These are phyloP conservation scores for Clonostachys solani DNA, from an alignment of 2,329 filamentous ascomycete genomes.

Conservation along the genomic window DNA sequence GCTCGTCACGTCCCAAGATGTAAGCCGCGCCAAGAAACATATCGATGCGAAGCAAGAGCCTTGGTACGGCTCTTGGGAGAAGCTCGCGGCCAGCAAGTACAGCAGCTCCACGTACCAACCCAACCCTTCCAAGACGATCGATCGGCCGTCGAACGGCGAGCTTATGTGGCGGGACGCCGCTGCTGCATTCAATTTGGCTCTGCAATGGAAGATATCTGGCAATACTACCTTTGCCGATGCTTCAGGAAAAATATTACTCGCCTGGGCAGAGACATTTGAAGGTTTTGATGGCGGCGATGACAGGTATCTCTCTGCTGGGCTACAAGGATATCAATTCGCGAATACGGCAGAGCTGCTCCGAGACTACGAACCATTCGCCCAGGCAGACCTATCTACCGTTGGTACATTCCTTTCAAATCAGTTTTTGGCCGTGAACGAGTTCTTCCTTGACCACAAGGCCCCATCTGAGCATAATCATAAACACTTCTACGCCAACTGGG, in stretches of 20 bases:
- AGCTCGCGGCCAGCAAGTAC: neutral
- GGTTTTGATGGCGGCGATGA: neutral
- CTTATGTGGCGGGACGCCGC: neutral
- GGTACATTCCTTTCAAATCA: conserved; percentile 23
- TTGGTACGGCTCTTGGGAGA: neutral
- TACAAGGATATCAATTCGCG: conserved; percentile 40
- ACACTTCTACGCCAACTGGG: conserved; percentile 39
- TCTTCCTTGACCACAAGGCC: conserved; percentile 26
- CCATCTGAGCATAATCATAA: conserved; percentile 19
- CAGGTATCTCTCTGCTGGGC: conserved; percentile 29
- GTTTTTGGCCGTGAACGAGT: conserved; percentile 29
- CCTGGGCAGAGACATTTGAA: neutral
- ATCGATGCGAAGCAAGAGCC: neutral
- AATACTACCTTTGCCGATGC: neutral
- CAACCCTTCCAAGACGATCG: neutral
- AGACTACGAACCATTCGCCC: conserved; percentile 17
- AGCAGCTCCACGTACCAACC: neutral
- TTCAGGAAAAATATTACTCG: neutral
- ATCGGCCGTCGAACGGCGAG: neutral
- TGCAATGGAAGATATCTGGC: neutral
- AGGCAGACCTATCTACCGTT: conserved; percentile 16
- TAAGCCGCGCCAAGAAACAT: neutral
- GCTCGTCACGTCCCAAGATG: neutral
- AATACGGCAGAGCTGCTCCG: conserved; percentile 38
- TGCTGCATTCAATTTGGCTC: neutral